phyloP scores from a whole-genome alignment of 495 filamentous ascomycete genomes.

The Penicillium verhagenii region DNA sequence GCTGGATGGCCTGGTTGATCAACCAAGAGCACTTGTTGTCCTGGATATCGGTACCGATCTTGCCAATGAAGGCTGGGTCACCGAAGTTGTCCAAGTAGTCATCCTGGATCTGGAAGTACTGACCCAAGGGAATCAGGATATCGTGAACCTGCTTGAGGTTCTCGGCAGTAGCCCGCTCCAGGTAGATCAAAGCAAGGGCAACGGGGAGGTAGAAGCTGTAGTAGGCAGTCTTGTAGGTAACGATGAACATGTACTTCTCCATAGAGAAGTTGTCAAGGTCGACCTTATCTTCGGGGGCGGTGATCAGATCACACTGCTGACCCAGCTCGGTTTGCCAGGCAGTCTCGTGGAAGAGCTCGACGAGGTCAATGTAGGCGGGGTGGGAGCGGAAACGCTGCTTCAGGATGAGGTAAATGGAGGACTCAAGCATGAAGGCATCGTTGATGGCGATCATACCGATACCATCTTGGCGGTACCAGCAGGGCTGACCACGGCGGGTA shows the following conservation, averaged over 20 bases:
- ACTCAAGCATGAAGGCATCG: slow-evolving; percentile 95
- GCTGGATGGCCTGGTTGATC: slow-evolving; percentile 84
- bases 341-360: slow-evolving; percentile 95
- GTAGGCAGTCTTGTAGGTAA: slow-evolving; percentile 98
- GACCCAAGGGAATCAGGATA: slow-evolving; percentile 96
- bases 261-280: slow-evolving; percentile 91
- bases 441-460: slow-evolving; percentile 97
- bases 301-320: slow-evolving; percentile 90
- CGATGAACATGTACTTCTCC: slow-evolving; percentile 96
- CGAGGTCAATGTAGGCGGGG: slow-evolving; percentile 78
- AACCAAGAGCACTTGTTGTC: slow-evolving; percentile 99
- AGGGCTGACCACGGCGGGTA: slow-evolving; percentile 88
- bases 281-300: slow-evolving; percentile 85
- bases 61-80: slow-evolving; percentile 90
- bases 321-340: slow-evolving; percentile 93
- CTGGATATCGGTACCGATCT: slow-evolving; percentile 97
- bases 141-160: slow-evolving; percentile 85
- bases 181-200: slow-evolving; percentile 80
- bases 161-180: slow-evolving; percentile 74
- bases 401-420: slow-evolving; percentile 82
- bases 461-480: slow-evolving; percentile 86
- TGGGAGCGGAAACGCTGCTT: slow-evolving; percentile 90
- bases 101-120: slow-evolving; percentile 99
- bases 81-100: slow-evolving; percentile 98
- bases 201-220: slow-evolving; percentile 99